These are phyloP conservation scores for Misopates orontium DNA, from an alignment of 257 asterid species.

Conservation along the genomic window DNA sequence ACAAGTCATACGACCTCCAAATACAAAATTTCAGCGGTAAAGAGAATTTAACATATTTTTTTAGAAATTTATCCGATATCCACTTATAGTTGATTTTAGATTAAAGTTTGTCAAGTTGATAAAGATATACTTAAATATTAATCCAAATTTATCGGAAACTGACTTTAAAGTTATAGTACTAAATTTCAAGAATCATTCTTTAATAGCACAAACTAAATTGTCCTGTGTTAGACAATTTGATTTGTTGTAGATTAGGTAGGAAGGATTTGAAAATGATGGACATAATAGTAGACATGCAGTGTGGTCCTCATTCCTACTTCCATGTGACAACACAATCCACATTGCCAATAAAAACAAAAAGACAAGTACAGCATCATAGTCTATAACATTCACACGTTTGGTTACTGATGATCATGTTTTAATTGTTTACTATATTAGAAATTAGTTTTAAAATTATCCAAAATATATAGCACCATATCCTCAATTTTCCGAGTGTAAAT, in stretches of 20 bases:
- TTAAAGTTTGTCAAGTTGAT: too few species aligned
- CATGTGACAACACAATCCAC: constrained; percentile 14
- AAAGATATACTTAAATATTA: too few species aligned
- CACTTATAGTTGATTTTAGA: too few species aligned
- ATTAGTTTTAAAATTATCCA: background rate
- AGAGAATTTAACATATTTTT: too few species aligned
- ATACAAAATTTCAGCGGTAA: too few species aligned
- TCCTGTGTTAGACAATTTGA: background rate
- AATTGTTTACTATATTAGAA: background rate
- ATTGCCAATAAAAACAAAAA: background rate
- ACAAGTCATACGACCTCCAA: too few species aligned
- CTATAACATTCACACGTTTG: background rate
- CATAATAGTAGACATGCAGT: constrained; percentile 1
- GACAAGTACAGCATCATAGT: background rate
- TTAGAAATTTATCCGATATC: too few species aligned
- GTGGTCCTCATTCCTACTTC: constrained; percentile 34
- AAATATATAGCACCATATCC: background rate
- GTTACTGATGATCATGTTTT: background rate
- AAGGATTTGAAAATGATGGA: constrained; percentile 17
- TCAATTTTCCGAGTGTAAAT: background rate
- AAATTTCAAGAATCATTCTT: background rate
- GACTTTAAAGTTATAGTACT: background rate
- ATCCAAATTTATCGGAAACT: too few species aligned
- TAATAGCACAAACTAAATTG: background rate
- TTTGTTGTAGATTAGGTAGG: background rate